These are phyloP conservation scores for Canavalia ensiformis DNA, from an alignment of 306 rosid species.

Conservation along the genomic window DNA sequence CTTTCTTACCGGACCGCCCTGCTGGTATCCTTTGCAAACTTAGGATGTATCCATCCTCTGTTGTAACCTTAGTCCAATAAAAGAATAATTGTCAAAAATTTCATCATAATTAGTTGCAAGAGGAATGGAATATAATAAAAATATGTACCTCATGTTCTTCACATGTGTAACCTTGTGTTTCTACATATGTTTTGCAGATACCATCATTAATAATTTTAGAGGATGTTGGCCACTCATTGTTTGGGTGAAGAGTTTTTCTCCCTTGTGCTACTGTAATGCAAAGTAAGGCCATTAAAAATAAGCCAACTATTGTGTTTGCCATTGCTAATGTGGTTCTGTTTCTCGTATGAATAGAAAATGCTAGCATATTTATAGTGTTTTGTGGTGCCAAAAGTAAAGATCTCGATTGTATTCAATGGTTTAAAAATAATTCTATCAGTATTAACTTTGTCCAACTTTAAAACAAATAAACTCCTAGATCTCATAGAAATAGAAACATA, in stretches of 20 bases:
- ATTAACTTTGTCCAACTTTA: too few relatives aligned
- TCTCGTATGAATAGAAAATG: neutral
- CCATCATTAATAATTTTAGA: constrained; percentile 48
- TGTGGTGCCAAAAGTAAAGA: neutral
- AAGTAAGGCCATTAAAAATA: constrained; percentile 29
- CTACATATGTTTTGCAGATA: constrained; percentile 63
- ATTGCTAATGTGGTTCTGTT: constrained; percentile 15
- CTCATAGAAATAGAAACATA: too few relatives aligned
- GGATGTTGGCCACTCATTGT: constrained; percentile 21
- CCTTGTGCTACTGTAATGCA: constrained; percentile 38
- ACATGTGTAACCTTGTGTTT: constrained; percentile 65
- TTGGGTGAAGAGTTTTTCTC: constrained; percentile 34
- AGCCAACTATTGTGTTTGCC: constrained; percentile 4
- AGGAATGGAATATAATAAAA: too few relatives aligned
- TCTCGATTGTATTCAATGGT: too few relatives aligned
- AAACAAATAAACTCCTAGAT: too few relatives aligned
- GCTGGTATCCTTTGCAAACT: constrained; percentile 70
- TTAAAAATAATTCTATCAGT: too few relatives aligned
- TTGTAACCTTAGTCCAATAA: constrained; percentile 55
- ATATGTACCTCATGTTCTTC: constrained; percentile 63
- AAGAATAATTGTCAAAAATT: neutral
- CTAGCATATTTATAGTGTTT: neutral
- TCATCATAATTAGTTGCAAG: neutral
- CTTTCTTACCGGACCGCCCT: constrained; percentile 42
- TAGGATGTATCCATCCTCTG: constrained; percentile 70